Evolutionary conservation across 1,284 basidiomycete genomes (phyloP), one percentile per base, ranked within the genome.

Genomic region (Cutaneotrichosporon cavernicola): DNA sequence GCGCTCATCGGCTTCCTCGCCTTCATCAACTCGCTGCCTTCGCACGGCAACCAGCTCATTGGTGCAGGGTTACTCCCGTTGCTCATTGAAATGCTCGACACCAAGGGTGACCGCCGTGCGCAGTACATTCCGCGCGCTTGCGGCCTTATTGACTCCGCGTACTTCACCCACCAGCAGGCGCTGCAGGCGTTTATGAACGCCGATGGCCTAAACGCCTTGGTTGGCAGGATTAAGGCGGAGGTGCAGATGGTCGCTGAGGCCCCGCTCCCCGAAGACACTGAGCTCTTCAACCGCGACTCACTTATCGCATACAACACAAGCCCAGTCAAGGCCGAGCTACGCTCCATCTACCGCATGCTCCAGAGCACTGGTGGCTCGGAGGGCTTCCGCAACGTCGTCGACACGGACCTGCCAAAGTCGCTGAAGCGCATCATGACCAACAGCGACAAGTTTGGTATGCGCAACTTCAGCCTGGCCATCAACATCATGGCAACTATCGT

Each of bases 401-500:
- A 99, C 79, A 90, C 91, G 43, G 89, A 92, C 4, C 83, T 99
- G 18, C 84, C 94, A 55, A 87, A 88, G 73, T 93, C 92, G 1
- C 85, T 97, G 76, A 93, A 93, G 83, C 88, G 87, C 76, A 90
- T 99, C 58, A 89, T 99, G 72, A 86, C 90, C 72, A 85, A 93
- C 72, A 85, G 91, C 32, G 84, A 84, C 34, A 83, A 91, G 26
- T 98, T 97, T 80, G 97, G 97, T 3, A 86, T 91, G 0, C 90
- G 88, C 71, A 60, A 47, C 43, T 60, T 69, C 68, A 34, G 65
- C 34, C 60, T 53, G 21, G 92, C 92, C 1, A 92, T 97, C 83
- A 96, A 96, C 80, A 91, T 97, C 76, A 94, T 97, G 89, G 89
- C 96, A 6, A 95, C 94, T 0, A 98, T 99, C 78, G 89, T 99